phyloP scores from a whole-genome alignment of 129 eudicot genomes.

The Helichrysum umbraculigerum region DNA sequence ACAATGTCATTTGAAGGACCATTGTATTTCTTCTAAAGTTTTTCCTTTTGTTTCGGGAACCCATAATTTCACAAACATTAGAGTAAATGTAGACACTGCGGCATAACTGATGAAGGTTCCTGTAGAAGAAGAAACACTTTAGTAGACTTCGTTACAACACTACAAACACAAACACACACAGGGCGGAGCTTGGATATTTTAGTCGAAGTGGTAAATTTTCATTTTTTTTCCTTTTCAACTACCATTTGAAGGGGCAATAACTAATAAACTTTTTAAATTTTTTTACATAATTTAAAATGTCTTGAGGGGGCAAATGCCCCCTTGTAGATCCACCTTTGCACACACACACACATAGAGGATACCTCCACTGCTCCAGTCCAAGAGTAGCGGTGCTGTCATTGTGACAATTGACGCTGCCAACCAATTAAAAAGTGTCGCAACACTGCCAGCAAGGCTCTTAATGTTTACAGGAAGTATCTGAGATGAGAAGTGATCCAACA shows the following conservation, averaged over 20 bases:
- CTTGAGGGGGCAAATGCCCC: neutral
- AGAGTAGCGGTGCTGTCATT: conserved; percentile 67
- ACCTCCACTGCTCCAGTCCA: conserved; percentile 90
- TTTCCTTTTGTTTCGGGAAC: conserved; percentile 92
- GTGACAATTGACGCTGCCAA: conserved; percentile 59
- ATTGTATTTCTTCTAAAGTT: conserved; percentile 83
- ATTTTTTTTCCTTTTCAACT: no score
- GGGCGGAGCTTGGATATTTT: neutral
- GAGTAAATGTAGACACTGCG: conserved; percentile 49
- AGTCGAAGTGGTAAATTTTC: neutral
- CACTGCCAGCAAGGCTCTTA: conserved; percentile 88
- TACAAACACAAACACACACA: conserved; percentile 12
- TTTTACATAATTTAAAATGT: no score
- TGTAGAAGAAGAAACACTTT: conserved; percentile 27
- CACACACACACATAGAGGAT: conserved; percentile 24
- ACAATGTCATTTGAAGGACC: conserved; percentile 53
- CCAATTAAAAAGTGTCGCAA: conserved; percentile 77
- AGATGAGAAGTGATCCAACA: conserved; percentile 9
- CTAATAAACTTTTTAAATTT: neutral
- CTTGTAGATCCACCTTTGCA: neutral
- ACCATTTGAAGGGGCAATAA: no score
- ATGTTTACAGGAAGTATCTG: conserved; percentile 88
- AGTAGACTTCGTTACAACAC: conserved; percentile 22
- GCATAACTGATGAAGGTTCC: conserved; percentile 75
- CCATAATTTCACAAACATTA: conserved; percentile 63